phyloP scores from a whole-genome alignment of 2,329 filamentous ascomycete species.

The Trichoderma arundinaceum region DNA sequence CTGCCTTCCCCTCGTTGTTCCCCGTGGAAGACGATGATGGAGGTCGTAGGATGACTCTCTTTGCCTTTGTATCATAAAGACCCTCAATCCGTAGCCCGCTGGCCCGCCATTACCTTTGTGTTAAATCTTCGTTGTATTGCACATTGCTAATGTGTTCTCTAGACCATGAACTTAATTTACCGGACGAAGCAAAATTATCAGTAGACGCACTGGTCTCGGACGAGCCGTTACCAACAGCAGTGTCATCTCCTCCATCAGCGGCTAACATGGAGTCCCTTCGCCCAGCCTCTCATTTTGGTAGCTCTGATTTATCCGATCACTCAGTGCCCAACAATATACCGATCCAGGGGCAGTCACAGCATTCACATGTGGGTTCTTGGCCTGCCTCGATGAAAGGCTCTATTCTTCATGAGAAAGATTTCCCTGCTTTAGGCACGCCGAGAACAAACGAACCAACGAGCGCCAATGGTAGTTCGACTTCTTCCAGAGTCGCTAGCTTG shows the following conservation, averaged over 20 bases:
- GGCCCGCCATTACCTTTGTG: constrained; percentile 9
- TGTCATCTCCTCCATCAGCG: constrained; percentile 6
- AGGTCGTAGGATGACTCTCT: constrained; percentile 57
- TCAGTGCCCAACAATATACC: constrained; percentile 36
- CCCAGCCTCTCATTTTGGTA: constrained; percentile 30
- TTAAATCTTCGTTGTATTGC: constrained; percentile 17
- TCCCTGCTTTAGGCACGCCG: constrained; percentile 61
- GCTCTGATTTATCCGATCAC: background rate
- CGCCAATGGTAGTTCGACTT: constrained; percentile 42
- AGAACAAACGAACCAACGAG: constrained; percentile 44
- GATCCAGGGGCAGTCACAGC: constrained; percentile 34
- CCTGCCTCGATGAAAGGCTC: constrained; percentile 29
- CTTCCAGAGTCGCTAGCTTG: constrained; percentile 45
- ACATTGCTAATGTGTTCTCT: constrained; percentile 51
- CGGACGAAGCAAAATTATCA: constrained; percentile 66
- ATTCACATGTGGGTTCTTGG: constrained; percentile 33
- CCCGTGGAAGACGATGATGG: constrained; percentile 67
- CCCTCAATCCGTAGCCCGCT: constrained; percentile 24
- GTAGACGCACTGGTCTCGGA: constrained; percentile 74
- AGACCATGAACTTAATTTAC: constrained; percentile 68
- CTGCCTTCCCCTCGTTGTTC: constrained; percentile 44
- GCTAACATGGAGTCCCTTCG: constrained; percentile 31
- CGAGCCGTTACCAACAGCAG: constrained; percentile 42
- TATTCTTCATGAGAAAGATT: constrained; percentile 65
- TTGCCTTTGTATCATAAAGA: constrained; percentile 50